These are phyloP conservation scores for Limnomonas spitsbergensis DNA, from an alignment of 139 green algal species.

Conservation along the genomic window DNA sequence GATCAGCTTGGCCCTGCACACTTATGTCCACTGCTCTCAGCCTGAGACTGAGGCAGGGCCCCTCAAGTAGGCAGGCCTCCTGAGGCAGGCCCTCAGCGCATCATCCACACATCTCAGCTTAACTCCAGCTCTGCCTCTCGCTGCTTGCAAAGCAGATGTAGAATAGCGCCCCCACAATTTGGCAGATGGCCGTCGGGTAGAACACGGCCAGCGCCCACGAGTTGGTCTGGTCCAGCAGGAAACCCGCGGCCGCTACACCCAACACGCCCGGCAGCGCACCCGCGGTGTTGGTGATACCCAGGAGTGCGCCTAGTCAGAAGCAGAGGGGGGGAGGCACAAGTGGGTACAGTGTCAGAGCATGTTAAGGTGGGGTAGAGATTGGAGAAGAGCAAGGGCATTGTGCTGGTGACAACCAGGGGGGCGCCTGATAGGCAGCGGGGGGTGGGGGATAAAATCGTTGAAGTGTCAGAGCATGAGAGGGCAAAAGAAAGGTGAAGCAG, in stretches of 20 bases:
- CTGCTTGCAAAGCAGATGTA: constrained; percentile 78
- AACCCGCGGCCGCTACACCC: constrained; percentile 72
- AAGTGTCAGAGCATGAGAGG: too few relatives aligned
- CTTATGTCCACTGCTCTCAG: too few relatives aligned
- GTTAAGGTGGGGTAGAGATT: background rate
- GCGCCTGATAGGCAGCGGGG: too few relatives aligned
- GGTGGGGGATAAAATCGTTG: too few relatives aligned
- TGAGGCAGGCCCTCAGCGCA: too few relatives aligned
- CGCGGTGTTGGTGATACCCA: constrained; percentile 92
- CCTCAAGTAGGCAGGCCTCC: too few relatives aligned
- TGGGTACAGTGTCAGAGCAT: background rate
- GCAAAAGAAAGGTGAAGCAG: too few relatives aligned
- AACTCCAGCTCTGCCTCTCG: constrained; percentile 76
- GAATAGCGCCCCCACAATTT: constrained; percentile 76
- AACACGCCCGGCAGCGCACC: constrained; percentile 90
- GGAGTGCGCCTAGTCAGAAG: constrained; percentile 77
- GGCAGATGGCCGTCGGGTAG: constrained; percentile 70
- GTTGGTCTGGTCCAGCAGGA: constrained; percentile 70
- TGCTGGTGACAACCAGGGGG: too few relatives aligned
- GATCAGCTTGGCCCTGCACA: too few relatives aligned
- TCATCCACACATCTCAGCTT: too few relatives aligned
- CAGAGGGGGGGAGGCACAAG: constrained; percentile 22
- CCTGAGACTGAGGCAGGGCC: too few relatives aligned
- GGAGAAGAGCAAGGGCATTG: constrained; percentile 4
- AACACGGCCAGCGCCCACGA: constrained; percentile 84